Conservation (phyloP, 148 eudicot genomes). For the Arbutus unedo region DNA sequence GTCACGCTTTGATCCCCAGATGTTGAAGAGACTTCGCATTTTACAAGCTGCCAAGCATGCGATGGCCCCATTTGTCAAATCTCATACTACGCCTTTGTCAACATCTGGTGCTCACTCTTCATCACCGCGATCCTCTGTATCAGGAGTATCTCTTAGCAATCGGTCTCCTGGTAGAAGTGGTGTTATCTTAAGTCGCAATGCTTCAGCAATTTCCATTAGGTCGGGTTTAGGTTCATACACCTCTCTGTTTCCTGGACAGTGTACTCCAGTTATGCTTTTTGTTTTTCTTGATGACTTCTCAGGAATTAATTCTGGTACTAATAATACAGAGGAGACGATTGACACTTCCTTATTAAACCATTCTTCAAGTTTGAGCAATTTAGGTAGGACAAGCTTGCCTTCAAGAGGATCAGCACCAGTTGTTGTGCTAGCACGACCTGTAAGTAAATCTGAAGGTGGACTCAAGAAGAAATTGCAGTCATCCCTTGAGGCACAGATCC, state of each 20-base stretch:
- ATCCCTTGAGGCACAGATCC: conserved; percentile 83
- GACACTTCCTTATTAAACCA: conserved; percentile 50
- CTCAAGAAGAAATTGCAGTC: conserved; percentile 69
- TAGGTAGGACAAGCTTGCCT: conserved; percentile 42
- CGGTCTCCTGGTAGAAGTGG: conserved; percentile 73
- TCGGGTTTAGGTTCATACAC: conserved; percentile 65
- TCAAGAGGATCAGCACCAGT: conserved; percentile 63
- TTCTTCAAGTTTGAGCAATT: conserved; percentile 41
- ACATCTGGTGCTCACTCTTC: conserved; percentile 44
- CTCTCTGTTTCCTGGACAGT: conserved; percentile 86
- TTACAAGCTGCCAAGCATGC: conserved; percentile 87
- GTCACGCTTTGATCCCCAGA: conserved; percentile 62
- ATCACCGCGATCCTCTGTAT: conserved; percentile 40
- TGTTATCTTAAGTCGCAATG: conserved; percentile 49
- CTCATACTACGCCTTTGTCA: conserved; percentile 39
- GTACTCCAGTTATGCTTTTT: conserved; percentile 85
- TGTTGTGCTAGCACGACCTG: conserved; percentile 78
- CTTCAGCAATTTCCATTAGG: conserved; percentile 49
- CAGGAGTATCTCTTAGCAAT: conserved; percentile 48
- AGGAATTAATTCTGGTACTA: conserved; percentile 43
- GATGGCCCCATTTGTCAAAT: conserved; percentile 51
- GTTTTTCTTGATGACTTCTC: conserved; percentile 82
- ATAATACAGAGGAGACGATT: conserved; percentile 39
- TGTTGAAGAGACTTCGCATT: conserved; percentile 61
- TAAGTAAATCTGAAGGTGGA: conserved; percentile 65